These are phyloP conservation scores for Cicer pinnatifidum DNA, from an alignment of 306 rosid species.

Conservation along the genomic window DNA sequence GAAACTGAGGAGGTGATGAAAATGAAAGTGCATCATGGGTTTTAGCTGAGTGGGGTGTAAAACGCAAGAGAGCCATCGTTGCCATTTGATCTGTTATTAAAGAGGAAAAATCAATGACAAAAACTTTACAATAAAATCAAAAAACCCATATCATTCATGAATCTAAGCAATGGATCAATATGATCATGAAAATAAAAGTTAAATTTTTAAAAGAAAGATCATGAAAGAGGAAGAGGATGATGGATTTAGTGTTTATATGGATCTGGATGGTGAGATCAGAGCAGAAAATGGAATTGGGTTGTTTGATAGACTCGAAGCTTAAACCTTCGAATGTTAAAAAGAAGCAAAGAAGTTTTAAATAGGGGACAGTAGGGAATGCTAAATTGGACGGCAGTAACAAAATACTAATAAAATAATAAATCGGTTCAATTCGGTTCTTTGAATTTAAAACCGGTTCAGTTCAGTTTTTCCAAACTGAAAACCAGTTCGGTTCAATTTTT, in stretches of 20 bases:
- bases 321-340: neutral
- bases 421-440: too few relatives aligned
- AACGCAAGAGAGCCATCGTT: slow-evolving; percentile 67
- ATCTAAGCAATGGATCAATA: too few relatives aligned
- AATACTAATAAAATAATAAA: too few relatives aligned
- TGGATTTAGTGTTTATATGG: neutral
- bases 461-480: too few relatives aligned
- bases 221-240: neutral
- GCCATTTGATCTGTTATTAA: slow-evolving; percentile 58
- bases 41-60: slow-evolving; percentile 54
- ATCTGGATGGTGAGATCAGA: neutral
- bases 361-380: too few relatives aligned
- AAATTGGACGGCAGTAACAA: too few relatives aligned
- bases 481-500: too few relatives aligned
- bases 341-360: neutral
- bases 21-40: slow-evolving; percentile 46
- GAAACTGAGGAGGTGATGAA: slow-evolving; percentile 48
- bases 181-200: neutral
- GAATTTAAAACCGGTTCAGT: too few relatives aligned
- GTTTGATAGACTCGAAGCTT: neutral
- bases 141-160: neutral
- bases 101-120: slow-evolving; percentile 6
- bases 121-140: slow-evolving; percentile 32
- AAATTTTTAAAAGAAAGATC: neutral
- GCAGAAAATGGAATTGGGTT: neutral